Evolutionary conservation across 192 early-diverging fungal genomes (phyloP), one percentile per base, ranked within the genome.

Genomic region (Obelidium mucronatum): DNA sequence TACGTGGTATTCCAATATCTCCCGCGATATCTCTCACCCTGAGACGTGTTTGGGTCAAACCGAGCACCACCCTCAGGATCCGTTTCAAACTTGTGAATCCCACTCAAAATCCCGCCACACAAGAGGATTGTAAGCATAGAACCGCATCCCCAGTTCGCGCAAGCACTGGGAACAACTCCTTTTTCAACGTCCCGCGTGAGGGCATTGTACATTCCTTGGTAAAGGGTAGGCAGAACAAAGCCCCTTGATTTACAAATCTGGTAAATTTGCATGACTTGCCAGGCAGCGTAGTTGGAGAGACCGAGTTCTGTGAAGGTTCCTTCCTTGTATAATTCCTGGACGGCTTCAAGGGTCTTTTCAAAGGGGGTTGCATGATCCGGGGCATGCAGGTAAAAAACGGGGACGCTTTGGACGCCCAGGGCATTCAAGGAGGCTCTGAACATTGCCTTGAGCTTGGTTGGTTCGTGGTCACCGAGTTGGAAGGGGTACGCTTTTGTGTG

Each of bases 91-190:
- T 78, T 78, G 68, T 81, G 76, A 36, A 76, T 54, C 1, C 84
- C 79, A 17, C 75, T 67, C 4, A 85, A 40, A 30, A 85, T 71
- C 1, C 70, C 90, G 6, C 90, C 90, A 35, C 82, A 85, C n/a
- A 19, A 90, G 75, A 0, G 89, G 89, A 73, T 91, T 91, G 82
- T 90, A 91, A 0, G 85, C 87, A 72, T 92, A 90, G 69, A 92
- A 92, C 31, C 83, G 77, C 71, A 91, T 87, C 4, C 80, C 76
- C 35, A 92, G 78, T 15, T 84, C 81, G 1, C 85, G 79, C 40
- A 92, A 65, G 66, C 90, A 91, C n/a, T n/a, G 1, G 88, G 87
- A 59, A 92, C 79, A 26, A 92, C 77, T 73, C 91, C 91, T 2
- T 51, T 30, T 74, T 83, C 79, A 28, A 76, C 59, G 36, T 82